Base-by-base conservation (phyloP, 1,284 basidiomycete genomes). In the Leccinum huronense region DNA sequence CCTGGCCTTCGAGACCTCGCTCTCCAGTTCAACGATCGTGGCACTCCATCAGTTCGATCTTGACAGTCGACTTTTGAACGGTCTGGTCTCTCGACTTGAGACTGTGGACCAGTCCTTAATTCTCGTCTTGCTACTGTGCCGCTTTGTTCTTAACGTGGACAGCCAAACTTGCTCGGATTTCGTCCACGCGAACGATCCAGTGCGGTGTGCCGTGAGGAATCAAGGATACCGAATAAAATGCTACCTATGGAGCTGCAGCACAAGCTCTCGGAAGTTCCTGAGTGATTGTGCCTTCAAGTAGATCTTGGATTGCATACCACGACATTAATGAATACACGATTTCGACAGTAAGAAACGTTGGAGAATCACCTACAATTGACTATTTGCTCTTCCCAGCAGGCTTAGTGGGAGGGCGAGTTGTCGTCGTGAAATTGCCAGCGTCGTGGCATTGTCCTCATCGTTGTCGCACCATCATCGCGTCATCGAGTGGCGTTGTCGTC, bases 31-130 rank as follows among this genome's bases (percentile, higher is more conserved):
- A 23, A 82, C 78, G 63, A 98, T 91, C 27, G 86, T 80, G 87
- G 59, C 94, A 87, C 73, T 96, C 94, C 83, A 99, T 91, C 13
- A 97, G 85, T 76, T 98, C 94, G 63, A 98, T 93, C 82, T 96
- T 98, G 66, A 98, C 94, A 5, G 81, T 81, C 6, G 88, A 83
- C 74, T 99, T 97, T 77, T 98, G 94, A 58, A 95, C 86, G 42
- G 79, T 86, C 81, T 97, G 93, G 68, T 99, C 97, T 78, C 94
- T 88, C 53, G 86, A 80, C 74, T 91, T 91, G 73, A 98, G 84
- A 62, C 86, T 93, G 33, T 94, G 89, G 34, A 90, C 84, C 63
- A 98, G 86, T 36, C 91, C 91, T 72, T 94, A 90, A 66, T 96
- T 86, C 76, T 98, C 94, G 66, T 97, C 95, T 66, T 89, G 90